phyloP scores from a whole-genome alignment of 768 basidiomycete genomes.

The Cytidiella melzeri region DNA sequence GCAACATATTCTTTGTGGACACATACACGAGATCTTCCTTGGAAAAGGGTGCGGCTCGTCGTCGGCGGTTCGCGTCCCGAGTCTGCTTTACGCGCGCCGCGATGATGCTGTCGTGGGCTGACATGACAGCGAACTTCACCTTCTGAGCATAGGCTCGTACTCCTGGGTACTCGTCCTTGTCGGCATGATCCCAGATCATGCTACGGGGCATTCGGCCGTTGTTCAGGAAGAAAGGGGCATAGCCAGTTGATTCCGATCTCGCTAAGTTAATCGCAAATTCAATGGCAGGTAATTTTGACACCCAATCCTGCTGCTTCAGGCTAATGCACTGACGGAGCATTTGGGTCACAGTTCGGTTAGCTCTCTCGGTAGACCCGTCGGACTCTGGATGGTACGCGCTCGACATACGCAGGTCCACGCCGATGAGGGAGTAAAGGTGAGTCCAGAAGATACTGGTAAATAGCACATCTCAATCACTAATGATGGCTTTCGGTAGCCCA shows the following conservation, averaged over 20 bases:
- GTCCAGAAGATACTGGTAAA: too few species aligned
- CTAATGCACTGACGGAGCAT: constrained; percentile 25
- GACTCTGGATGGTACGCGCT: too few species aligned
- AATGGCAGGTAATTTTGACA: too few species aligned
- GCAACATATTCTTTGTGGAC: constrained; percentile 14
- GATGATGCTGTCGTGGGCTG: constrained; percentile 29
- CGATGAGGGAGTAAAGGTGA: constrained; percentile 25
- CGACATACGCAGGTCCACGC: constrained; percentile 30
- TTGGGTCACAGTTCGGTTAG: constrained; percentile 27
- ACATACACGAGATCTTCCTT: too few species aligned
- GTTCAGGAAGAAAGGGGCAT: constrained; percentile 32
- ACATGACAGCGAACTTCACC: constrained; percentile 25
- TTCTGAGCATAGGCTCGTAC: constrained; percentile 22
- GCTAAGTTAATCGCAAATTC: constrained; percentile 33
- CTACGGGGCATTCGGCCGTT: constrained; percentile 25
- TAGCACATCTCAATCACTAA: constrained; percentile 38
- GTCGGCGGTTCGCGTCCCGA: constrained; percentile 19
- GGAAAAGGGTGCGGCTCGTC: constrained; percentile 7
- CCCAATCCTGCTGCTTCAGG: constrained; percentile 26
- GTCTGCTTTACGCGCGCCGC: constrained; percentile 29
- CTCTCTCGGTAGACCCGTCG: too few species aligned
- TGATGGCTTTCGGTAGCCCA: constrained; percentile 32
- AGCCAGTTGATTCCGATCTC: constrained; percentile 28
- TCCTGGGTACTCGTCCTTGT: too few species aligned
- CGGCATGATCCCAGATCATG: too few species aligned